These are phyloP conservation scores for Boletus pseudopeckii DNA, from an alignment of 768 basidiomycete genomes.

Conservation along the genomic window DNA sequence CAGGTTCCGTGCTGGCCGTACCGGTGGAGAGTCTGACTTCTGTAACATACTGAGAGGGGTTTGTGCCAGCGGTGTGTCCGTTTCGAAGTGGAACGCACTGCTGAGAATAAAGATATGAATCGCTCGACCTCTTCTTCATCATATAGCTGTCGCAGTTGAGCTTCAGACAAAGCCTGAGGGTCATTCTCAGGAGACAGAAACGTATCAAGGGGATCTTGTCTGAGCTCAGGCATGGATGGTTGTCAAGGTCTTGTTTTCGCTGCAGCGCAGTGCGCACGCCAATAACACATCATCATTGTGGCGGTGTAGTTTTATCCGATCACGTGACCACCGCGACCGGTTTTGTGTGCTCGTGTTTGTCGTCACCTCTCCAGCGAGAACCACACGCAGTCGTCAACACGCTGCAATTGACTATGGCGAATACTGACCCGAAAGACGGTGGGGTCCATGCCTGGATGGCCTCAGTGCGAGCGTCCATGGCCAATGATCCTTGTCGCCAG, in stretches of 20 bases:
- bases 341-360: conserved; percentile 22
- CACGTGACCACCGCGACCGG: conserved; percentile 31
- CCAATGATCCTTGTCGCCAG: conserved; percentile 66
- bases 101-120: conserved; percentile 58
- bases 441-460: conserved; percentile 72
- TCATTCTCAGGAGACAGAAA: background rate
- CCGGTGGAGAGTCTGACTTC: conserved; percentile 44
- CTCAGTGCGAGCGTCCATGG: conserved; percentile 63
- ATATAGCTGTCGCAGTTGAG: conserved; percentile 53
- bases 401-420: conserved; percentile 8
- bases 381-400: background rate
- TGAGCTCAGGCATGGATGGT: conserved; percentile 10
- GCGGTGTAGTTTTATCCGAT: conserved; percentile 2
- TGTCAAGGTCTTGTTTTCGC: too few relatives aligned
- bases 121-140: conserved; percentile 63
- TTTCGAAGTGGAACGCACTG: conserved; percentile 38
- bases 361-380: background rate
- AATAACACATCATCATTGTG: background rate
- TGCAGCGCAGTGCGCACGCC: too few relatives aligned
- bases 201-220: background rate
- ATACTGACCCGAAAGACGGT: conserved; percentile 11
- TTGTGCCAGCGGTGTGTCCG: background rate
- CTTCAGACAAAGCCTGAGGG: conserved; percentile 41
- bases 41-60: conserved; percentile 47
- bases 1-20: conserved; percentile 25